Percentiles rank a stretch among this genome's conserved stretches.
Evolutionary conservation across 1,284 basidiomycete genomes (phyloP).

Genomic region (Volvariella surrecta): DNA sequence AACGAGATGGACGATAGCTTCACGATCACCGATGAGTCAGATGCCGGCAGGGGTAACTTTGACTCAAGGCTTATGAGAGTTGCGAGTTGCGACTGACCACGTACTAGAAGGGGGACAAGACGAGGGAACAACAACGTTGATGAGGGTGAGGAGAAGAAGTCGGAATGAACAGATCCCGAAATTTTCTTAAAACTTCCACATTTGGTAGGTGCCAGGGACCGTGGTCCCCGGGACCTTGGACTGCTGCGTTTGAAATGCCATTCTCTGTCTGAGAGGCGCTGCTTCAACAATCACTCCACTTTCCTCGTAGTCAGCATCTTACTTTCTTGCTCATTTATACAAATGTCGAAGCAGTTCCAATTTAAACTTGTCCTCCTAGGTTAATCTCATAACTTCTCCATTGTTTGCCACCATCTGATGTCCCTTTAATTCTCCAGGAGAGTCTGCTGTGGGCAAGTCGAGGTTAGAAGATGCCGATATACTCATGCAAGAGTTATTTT

Average conservation of each 20-base stretch:
- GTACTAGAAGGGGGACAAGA: conserved; percentile 14
- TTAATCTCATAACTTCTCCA: conserved; percentile 23
- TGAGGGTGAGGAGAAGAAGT: conserved; percentile 18
- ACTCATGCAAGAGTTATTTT: conserved; percentile 10
- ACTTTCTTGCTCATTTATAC: conserved; percentile 31
- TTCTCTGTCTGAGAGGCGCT: too few species aligned
- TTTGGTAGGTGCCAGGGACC: too few species aligned
- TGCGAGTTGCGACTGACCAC: too few species aligned
- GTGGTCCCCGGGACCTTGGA: not conserved
- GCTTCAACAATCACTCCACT: conserved; percentile 2
- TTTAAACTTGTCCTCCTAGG: conserved; percentile 91
- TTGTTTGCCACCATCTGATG: conserved; percentile 8
- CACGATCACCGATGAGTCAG: not conserved
- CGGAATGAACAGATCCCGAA: conserved; percentile 2
- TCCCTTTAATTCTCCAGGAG: conserved; percentile 44
- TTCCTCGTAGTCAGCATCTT: conserved; percentile 7
- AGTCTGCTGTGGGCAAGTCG: conserved; percentile 97
- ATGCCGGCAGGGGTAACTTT: not conserved
- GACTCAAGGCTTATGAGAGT: conserved; percentile 4
- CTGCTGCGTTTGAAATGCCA: conserved; percentile 6
- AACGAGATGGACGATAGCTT: conserved; percentile 13
- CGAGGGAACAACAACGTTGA: conserved; percentile 11
- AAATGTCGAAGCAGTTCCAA: conserved; percentile 57
- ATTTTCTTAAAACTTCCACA: too few species aligned
- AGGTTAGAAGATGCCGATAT: conserved; percentile 39